These are phyloP conservation scores for Komagataea norvegica DNA, from an alignment of 1,139 yeast species.

Conservation along the genomic window DNA sequence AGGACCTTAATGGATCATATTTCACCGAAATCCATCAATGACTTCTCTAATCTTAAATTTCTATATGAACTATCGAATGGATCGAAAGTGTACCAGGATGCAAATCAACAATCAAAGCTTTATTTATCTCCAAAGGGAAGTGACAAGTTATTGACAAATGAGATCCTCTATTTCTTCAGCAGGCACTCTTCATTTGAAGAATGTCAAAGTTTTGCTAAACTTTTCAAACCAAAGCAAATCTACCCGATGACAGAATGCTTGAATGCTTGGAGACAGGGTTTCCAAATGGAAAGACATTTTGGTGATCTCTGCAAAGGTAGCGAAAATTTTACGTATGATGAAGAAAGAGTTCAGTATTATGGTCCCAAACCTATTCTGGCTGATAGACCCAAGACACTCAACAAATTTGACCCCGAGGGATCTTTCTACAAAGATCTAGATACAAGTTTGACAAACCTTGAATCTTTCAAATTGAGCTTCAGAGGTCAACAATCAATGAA, in stretches of 20 bases:
- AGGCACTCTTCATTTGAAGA: slow-evolving; percentile 54
- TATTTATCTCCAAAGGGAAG: slow-evolving; percentile 26
- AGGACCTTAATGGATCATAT: slow-evolving; percentile 20
- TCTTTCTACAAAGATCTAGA: slow-evolving; percentile 5
- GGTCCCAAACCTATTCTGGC: slow-evolving; percentile 26
- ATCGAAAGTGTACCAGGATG: slow-evolving; percentile 12
- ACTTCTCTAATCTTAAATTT: slow-evolving; percentile 30
- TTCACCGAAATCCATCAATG: slow-evolving; percentile 6
- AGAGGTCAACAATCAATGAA: slow-evolving; percentile 11
- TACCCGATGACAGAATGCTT: slow-evolving; percentile 41
- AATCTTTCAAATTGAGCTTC: slow-evolving; percentile 6
- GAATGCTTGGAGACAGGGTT: slow-evolving; percentile 39
- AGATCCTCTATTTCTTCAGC: slow-evolving; percentile 42
- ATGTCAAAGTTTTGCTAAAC: slow-evolving; percentile 34
- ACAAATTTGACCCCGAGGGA: slow-evolving; percentile 8
- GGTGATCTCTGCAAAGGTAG: slow-evolving; percentile 35
- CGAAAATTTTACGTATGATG: slow-evolving; percentile 32
- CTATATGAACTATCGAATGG: slow-evolving; percentile 31
- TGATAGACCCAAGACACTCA: slow-evolving; percentile 2
- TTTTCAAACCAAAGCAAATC: slow-evolving; percentile 41
- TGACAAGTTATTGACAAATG: slow-evolving; percentile 37
- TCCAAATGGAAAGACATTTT: slow-evolving; percentile 41
- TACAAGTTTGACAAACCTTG: background rate
- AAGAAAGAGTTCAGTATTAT: slow-evolving; percentile 22
- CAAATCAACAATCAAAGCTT: background rate